Evolutionary conservation across 1,284 basidiomycete genomes (phyloP).

Genomic region (Malassezia psittaci): DNA sequence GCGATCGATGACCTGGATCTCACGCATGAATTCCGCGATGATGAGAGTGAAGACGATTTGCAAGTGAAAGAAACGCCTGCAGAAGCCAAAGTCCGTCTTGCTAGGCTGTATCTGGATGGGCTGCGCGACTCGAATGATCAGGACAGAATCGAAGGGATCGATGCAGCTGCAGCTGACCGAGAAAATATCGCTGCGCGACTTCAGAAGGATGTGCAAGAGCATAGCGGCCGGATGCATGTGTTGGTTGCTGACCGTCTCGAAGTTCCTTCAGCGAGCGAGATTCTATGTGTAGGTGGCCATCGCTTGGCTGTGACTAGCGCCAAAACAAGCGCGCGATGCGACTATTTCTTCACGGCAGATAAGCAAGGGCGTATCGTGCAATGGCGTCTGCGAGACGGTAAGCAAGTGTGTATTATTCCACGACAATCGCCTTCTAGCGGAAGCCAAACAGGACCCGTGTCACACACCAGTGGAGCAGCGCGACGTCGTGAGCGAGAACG

Average conservation of each 20-base stretch:
- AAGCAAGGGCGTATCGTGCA: slow-evolving; percentile 42
- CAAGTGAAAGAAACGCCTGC: slow-evolving; percentile 64
- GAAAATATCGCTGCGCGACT: slow-evolving; percentile 81
- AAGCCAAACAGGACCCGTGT: not conserved
- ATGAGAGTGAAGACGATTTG: slow-evolving; percentile 23
- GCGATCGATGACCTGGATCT: slow-evolving; percentile 36
- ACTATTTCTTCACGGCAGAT: slow-evolving; percentile 52
- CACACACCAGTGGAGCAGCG: slow-evolving; percentile 7
- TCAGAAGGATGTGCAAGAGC: slow-evolving; percentile 51
- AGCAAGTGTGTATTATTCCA: slow-evolving; percentile 27
- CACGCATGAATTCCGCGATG: slow-evolving; percentile 23
- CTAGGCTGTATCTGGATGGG: slow-evolving; percentile 76
- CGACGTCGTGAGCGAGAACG: slow-evolving; percentile 6
- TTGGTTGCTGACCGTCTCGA: slow-evolving; percentile 53
- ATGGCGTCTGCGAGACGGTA: slow-evolving; percentile 40
- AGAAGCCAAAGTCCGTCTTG: slow-evolving; percentile 79
- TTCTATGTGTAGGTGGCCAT: slow-evolving; percentile 58
- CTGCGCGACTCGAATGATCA: slow-evolving; percentile 49
- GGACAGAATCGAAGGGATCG: slow-evolving; percentile 52
- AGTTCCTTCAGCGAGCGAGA: slow-evolving; percentile 7
- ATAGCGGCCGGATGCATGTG: slow-evolving; percentile 59
- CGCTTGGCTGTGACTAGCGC: slow-evolving; percentile 67
- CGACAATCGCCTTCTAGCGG: slow-evolving; percentile 1
- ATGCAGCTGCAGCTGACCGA: slow-evolving; percentile 83
- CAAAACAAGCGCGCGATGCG: slow-evolving; percentile 60